These are phyloP conservation scores for Leptosphaerulina australis DNA, from an alignment of 2,329 filamentous ascomycete genomes.

Conservation along the genomic window DNA sequence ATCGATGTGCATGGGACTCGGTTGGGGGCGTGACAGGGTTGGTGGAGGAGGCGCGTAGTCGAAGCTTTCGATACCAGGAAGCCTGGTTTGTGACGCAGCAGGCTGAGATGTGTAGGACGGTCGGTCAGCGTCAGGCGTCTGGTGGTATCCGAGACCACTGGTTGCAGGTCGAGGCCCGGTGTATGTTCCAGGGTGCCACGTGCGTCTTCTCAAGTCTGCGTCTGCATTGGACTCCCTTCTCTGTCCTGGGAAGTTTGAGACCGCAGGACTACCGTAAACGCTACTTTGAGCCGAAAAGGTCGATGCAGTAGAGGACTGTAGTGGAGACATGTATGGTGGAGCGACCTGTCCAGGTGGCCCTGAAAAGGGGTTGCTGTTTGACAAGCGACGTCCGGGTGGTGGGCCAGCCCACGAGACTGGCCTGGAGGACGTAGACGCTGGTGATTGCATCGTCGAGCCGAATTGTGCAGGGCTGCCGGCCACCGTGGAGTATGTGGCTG, in stretches of 20 bases:
- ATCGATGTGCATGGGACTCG: slow-evolving; percentile 81
- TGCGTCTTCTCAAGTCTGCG: slow-evolving; percentile 79
- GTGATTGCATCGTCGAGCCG: slow-evolving; percentile 72
- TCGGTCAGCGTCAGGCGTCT: slow-evolving; percentile 69
- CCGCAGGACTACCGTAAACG: slow-evolving; percentile 70
- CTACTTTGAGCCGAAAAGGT: slow-evolving; percentile 64
- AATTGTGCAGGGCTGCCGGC: slow-evolving; percentile 76
- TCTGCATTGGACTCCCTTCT: slow-evolving; percentile 73
- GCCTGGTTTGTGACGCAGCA: slow-evolving; percentile 64
- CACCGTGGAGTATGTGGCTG: slow-evolving; percentile 78
- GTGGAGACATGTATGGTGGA: slow-evolving; percentile 62
- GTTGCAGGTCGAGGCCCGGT: slow-evolving; percentile 66
- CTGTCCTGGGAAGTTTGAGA: slow-evolving; percentile 66
- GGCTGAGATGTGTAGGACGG: slow-evolving; percentile 61
- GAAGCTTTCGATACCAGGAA: slow-evolving; percentile 92
- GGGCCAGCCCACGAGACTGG: slow-evolving; percentile 75
- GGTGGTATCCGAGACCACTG: slow-evolving; percentile 76
- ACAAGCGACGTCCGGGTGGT: slow-evolving; percentile 74
- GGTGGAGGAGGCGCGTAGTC: slow-evolving; percentile 73
- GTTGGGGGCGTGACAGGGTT: slow-evolving; percentile 65
- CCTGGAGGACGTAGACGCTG: slow-evolving; percentile 70
- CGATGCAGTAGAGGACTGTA: slow-evolving; percentile 61
- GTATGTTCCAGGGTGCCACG: slow-evolving; percentile 84
- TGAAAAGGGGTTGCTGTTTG: slow-evolving; percentile 75
- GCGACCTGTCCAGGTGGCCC: slow-evolving; percentile 66